phyloP scores from a whole-genome alignment of 768 basidiomycete species.

The Mycena chlorophos region DNA sequence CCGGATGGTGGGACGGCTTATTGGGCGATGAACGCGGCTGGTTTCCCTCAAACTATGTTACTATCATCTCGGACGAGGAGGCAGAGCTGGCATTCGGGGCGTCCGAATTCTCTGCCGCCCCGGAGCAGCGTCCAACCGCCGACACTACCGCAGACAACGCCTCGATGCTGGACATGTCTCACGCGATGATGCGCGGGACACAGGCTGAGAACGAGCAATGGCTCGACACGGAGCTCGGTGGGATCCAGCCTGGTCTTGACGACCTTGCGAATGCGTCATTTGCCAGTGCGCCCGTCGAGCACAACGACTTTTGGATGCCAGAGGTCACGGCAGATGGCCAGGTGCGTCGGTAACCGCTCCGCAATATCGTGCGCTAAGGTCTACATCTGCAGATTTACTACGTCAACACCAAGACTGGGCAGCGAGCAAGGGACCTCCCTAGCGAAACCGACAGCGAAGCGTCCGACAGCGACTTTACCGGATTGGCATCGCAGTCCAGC shows the following conservation, averaged over 20 bases:
- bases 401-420: conserved; percentile 85
- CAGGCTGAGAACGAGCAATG: conserved; percentile 57
- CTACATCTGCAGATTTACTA: conserved; percentile 76
- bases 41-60: conserved; percentile 97
- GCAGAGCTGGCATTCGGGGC: conserved; percentile 65
- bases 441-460: conserved; percentile 65
- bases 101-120: conserved; percentile 45
- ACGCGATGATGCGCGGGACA: conserved; percentile 45
- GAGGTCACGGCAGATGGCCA: conserved; percentile 79
- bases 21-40: conserved; percentile 88
- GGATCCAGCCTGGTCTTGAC: conserved; percentile 35
- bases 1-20: conserved; percentile 98
- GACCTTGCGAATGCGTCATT: conserved; percentile 31
- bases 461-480: conserved; percentile 63
- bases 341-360: conserved; percentile 46
- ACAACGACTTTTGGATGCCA: conserved; percentile 90
- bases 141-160: conserved; percentile 27
- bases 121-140: conserved; percentile 21
- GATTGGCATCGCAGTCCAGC: conserved; percentile 56
- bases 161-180: conserved; percentile 49
- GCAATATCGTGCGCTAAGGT: neutral
- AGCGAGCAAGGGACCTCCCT: conserved; percentile 83
- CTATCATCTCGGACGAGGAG: conserved; percentile 74
- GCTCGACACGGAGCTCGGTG: conserved; percentile 49
- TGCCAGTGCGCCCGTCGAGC: conserved; percentile 39